Percentiles rank a stretch among this genome's conserved stretches.
Conservation (phyloP, 2,329 filamentous ascomycete genomes). For the Diaporthe helianthi region DNA sequence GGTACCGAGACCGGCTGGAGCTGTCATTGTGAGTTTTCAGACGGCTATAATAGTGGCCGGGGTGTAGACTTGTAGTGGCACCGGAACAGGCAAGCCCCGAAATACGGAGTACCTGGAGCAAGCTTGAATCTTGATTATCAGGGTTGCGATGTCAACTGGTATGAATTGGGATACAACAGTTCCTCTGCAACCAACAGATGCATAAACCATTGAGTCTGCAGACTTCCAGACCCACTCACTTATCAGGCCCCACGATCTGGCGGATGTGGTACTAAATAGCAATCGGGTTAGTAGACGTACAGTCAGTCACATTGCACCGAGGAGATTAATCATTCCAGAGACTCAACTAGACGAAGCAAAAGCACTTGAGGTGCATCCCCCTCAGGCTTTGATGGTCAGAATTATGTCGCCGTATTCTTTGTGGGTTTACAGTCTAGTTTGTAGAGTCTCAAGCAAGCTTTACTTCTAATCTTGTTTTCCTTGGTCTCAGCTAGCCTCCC, state of each 20-base stretch:
- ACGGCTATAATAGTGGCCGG: not conserved
- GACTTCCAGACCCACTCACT: not conserved
- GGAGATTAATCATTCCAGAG: too few species aligned
- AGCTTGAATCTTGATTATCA: too few species aligned
- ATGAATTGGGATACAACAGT: not conserved
- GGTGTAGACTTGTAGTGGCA: not conserved
- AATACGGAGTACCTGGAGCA: not conserved
- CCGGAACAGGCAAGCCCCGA: not conserved
- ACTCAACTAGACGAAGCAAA: not conserved
- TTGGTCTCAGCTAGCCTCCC: not conserved
- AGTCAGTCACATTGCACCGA: not conserved
- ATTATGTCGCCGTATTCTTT: not conserved
- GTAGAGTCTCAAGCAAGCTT: not conserved
- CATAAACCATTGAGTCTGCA: not conserved
- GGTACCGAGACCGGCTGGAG: not conserved
- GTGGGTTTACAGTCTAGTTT: too few species aligned
- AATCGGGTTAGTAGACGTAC: not conserved
- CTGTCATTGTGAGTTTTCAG: not conserved
- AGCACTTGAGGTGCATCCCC: too few species aligned
- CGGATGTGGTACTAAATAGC: not conserved
- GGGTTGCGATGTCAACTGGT: too few species aligned
- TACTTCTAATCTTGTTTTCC: not conserved
- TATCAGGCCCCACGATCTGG: not conserved
- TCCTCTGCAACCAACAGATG: not conserved
- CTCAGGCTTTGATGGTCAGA: too few species aligned